Evolutionary conservation across 345 rosid genomes (phyloP).

Genomic region (Cardamine resedifolia): DNA sequence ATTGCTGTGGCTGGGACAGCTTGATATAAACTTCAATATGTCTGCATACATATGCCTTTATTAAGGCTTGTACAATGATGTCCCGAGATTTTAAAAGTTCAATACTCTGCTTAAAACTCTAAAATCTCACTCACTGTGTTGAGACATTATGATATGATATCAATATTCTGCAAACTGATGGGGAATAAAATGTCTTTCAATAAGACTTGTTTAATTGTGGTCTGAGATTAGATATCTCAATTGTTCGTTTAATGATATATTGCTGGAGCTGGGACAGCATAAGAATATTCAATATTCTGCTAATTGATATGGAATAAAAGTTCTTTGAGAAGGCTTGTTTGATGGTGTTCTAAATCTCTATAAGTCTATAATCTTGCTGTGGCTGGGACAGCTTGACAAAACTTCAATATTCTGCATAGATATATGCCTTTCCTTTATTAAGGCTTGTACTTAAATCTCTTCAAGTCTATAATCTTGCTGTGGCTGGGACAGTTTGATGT

Average conservation of each 20-base stretch:
- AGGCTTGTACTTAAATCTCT: neutral
- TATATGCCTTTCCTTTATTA: neutral
- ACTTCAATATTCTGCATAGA: neutral
- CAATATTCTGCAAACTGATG: too few relatives aligned
- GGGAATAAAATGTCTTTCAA: too few relatives aligned
- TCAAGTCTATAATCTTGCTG: too few relatives aligned
- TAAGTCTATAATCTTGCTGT: neutral
- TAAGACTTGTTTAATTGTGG: too few relatives aligned
- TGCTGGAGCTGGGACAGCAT: neutral
- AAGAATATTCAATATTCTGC: neutral
- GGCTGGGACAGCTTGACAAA: neutral
- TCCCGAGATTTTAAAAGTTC: too few relatives aligned
- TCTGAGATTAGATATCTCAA: too few relatives aligned
- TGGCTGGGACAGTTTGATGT: too few relatives aligned
- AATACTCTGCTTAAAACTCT: too few relatives aligned
- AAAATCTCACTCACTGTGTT: too few relatives aligned
- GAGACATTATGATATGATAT: too few relatives aligned
- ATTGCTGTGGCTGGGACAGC: too few relatives aligned
- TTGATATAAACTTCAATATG: neutral
- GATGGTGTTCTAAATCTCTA: too few relatives aligned
- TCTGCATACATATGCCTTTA: neutral
- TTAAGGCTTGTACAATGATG: neutral
- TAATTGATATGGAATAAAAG: neutral
- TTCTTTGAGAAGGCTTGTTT: neutral
- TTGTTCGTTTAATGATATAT: neutral